Percentiles rank a stretch among this genome's conserved stretches.
These are phyloP conservation scores for Ceratocystis lukuohia DNA, from an alignment of 2,329 filamentous ascomycete species.

Conservation along the genomic window DNA sequence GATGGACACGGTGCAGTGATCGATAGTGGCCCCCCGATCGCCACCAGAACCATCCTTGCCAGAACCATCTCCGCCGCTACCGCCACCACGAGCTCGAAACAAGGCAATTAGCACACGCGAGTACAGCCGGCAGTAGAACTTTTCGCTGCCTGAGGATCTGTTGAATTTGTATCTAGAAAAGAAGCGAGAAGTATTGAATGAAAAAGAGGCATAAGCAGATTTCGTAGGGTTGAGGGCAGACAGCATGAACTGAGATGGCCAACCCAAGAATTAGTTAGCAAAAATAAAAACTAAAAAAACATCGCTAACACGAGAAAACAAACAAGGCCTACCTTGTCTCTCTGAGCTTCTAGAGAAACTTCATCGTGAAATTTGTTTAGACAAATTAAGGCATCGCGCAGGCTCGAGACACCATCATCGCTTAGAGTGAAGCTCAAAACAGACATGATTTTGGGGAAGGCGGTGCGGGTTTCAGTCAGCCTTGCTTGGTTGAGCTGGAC, in stretches of 20 bases:
- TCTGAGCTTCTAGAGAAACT: slow-evolving; percentile 59
- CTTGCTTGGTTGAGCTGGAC: background rate
- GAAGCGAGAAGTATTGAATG: slow-evolving; percentile 53
- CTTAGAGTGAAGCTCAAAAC: slow-evolving; percentile 60
- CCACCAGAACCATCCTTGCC: slow-evolving; percentile 31
- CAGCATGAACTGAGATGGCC: slow-evolving; percentile 45
- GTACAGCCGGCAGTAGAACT: slow-evolving; percentile 63
- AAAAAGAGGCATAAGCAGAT: slow-evolving; percentile 63
- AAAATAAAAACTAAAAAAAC: background rate
- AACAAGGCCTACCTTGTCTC: slow-evolving; percentile 42
- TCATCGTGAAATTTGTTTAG: slow-evolving; percentile 69
- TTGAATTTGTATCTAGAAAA: slow-evolving; percentile 60
- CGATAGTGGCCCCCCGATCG: slow-evolving; percentile 53
- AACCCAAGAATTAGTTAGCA: slow-evolving; percentile 39
- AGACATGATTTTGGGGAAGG: slow-evolving; percentile 33
- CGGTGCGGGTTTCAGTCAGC: background rate
- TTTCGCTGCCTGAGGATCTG: slow-evolving; percentile 35
- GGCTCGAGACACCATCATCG: slow-evolving; percentile 54
- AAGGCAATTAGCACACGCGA: slow-evolving; percentile 46
- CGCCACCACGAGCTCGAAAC: slow-evolving; percentile 51
- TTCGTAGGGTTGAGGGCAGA: slow-evolving; percentile 69
- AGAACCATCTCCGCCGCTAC: slow-evolving; percentile 47
- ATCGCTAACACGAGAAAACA: slow-evolving; percentile 13
- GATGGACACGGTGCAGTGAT: slow-evolving; percentile 59
- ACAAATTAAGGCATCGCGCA: slow-evolving; percentile 62